A percentile compares a stretch with the other conserved stretches of the same genome.
These are phyloP conservation scores for Moricandia arvensis DNA, from an alignment of 345 rosid genomes.

Conservation along the genomic window DNA sequence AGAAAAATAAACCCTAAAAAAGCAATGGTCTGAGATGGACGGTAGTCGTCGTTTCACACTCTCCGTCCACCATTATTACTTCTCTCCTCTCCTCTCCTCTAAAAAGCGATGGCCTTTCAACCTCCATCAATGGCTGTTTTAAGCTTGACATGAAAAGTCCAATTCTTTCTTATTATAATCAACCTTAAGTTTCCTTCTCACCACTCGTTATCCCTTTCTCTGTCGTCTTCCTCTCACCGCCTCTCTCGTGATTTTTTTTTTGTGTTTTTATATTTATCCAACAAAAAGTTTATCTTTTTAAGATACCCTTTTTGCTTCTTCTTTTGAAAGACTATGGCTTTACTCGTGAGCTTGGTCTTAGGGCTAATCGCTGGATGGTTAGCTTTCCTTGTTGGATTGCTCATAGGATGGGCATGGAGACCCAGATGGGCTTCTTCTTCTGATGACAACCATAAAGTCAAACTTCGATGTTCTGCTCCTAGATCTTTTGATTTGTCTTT, in stretches of 20 bases:
- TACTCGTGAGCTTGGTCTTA: slow-evolving; percentile 31
- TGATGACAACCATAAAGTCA: background rate
- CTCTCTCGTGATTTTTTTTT: slow-evolving; percentile 2
- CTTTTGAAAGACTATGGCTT: slow-evolving; percentile 26
- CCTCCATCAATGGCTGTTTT: slow-evolving; percentile 31
- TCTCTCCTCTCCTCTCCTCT: background rate
- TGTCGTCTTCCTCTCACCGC: slow-evolving; percentile 42
- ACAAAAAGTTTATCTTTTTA: background rate
- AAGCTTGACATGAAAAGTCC: background rate
- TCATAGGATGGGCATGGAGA: slow-evolving; percentile 71
- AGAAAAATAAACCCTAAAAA: slow-evolving; percentile 21
- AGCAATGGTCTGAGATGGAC: slow-evolving; percentile 32
- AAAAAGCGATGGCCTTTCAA: slow-evolving; percentile 18
- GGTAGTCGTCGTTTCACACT: slow-evolving; percentile 37
- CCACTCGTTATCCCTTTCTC: slow-evolving; percentile 26
- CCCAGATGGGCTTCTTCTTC: slow-evolving; percentile 50
- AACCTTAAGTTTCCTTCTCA: slow-evolving; percentile 9
- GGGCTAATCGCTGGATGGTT: slow-evolving; percentile 44
- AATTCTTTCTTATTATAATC: background rate
- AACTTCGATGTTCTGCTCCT: slow-evolving; percentile 32
- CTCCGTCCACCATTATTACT: slow-evolving; percentile 28
- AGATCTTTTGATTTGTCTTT: slow-evolving; percentile 44
- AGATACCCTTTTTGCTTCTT: slow-evolving; percentile 1
- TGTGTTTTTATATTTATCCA: slow-evolving; percentile 23
- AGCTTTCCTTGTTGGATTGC: slow-evolving; percentile 56